Base-by-base conservation (phyloP, 495 filamentous ascomycete genomes). In the Neurospora intermedia region DNA sequence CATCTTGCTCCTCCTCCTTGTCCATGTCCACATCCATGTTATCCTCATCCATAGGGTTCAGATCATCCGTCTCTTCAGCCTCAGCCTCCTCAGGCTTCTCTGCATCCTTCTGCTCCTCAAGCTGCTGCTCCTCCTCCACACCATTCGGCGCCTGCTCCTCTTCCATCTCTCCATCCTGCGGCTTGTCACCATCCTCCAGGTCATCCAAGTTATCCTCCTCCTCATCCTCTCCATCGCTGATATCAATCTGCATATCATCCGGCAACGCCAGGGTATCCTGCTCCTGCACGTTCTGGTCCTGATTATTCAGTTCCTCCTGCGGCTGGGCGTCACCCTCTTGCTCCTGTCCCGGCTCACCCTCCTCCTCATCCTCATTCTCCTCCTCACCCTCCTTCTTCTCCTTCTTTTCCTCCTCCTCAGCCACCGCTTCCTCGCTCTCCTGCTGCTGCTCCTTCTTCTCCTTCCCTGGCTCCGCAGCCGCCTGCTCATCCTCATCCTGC, bases 251-350 rank as follows among this genome's bases (percentile, higher is more conserved):
- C 82, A 94, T 88, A 73, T 93, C 91, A 69, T 94, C 93, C 70
- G 93, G 89, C 48, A 90, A 76, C 35, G 85, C 88, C 59, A 90
- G 76, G 6, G 85, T 85, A 54, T 89, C 87, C 23, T 86, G 84
- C 48, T 88, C 88, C 66, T 90, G 85, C 40, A 91, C 91, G 72
- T 91, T 89, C 73, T 89, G 87, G 69, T 91, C 91, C 71, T 87
- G 86, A 27, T 87, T 88, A 54, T 89, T 90, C 39, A 85, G 81
- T 69, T 89, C 89, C 70, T 88, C 86, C 66, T 91, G 88, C 71
- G 90, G 84, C 31, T 93, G 89, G 69, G 91, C 87, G 75, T 97
- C 92, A 74, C 96, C 89, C 75, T 94, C 89, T 3, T 90, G 85
- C 79, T 95, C 89, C 31, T 89, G 85, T 23, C 93, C 92, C 31